Conservation (phyloP, 305 asterid species). For the Solanum aculeatissimum region DNA sequence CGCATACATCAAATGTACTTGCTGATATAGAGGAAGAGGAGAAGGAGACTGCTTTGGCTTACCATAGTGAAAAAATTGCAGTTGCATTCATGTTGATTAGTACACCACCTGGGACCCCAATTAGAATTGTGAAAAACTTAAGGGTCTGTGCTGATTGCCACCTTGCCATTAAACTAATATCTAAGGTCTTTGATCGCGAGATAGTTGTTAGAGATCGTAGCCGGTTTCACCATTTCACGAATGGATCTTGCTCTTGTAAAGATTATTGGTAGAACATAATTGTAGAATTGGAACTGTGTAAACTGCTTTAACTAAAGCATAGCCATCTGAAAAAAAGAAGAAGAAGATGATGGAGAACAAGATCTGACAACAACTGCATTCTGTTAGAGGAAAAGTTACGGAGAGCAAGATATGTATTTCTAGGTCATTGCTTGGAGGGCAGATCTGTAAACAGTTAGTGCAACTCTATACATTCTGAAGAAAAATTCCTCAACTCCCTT, state of each 20-base stretch:
- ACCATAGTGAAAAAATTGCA: constrained; percentile 95
- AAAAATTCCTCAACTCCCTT: not conserved
- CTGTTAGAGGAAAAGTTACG: not conserved
- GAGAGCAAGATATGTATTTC: not conserved
- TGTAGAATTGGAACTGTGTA: not conserved
- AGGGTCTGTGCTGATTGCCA: constrained; percentile 91
- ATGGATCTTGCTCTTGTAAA: constrained; percentile 71
- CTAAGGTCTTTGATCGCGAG: constrained; percentile 56
- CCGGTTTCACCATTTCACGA: constrained; percentile 79
- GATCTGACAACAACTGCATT: not conserved
- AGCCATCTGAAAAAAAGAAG: not conserved
- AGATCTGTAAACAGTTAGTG: not conserved
- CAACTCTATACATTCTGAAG: not conserved
- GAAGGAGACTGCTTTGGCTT: constrained; percentile 73
- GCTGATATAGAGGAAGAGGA: constrained; percentile 94
- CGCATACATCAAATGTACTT: constrained; percentile 60
- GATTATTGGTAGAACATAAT: constrained; percentile 64
- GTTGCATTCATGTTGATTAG: constrained; percentile 62
- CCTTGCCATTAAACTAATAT: constrained; percentile 51
- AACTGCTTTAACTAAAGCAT: not conserved
- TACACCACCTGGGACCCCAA: constrained; percentile 49
- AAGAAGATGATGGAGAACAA: not conserved
- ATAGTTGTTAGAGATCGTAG: constrained; percentile 83
- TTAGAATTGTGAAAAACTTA: constrained; percentile 71
- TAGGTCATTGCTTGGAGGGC: not conserved